These are phyloP conservation scores for Botrytis cinerea DNA, from an alignment of 2,329 filamentous ascomycete genomes.

Conservation along the genomic window DNA sequence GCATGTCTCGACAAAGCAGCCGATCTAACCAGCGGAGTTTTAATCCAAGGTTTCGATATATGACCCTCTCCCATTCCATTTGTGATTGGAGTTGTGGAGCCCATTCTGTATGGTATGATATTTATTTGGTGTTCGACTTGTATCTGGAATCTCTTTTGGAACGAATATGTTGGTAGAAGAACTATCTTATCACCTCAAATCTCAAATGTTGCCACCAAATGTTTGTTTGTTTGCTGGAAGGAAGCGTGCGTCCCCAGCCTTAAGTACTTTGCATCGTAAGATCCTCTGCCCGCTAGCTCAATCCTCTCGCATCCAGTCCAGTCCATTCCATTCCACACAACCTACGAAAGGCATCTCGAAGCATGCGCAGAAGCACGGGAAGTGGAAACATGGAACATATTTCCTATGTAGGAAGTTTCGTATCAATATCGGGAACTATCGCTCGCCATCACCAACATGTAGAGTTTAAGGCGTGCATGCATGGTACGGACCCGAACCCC, in stretches of 20 bases:
- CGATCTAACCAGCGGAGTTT: constrained; percentile 37
- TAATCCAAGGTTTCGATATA: constrained; percentile 32
- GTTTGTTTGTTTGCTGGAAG: background rate
- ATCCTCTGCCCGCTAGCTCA: background rate
- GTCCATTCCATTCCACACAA: background rate
- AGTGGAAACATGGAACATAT: background rate
- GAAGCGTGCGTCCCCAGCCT: background rate
- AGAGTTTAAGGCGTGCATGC: background rate
- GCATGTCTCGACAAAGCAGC: constrained; percentile 33
- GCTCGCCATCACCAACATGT: background rate
- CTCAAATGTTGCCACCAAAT: background rate
- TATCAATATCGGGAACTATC: background rate
- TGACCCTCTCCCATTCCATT: background rate
- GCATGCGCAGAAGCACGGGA: background rate
- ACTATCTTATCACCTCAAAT: background rate
- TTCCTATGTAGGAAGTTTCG: background rate
- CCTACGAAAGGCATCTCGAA: background rate
- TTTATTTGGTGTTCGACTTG: background rate
- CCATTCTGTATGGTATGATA: background rate
- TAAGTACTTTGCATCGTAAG: background rate
- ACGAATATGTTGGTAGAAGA: background rate
- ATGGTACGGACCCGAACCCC: background rate
- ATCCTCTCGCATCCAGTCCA: background rate
- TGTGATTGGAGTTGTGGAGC: constrained; percentile 2
- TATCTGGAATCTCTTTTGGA: background rate